A percentile compares a stretch with the other conserved stretches of the same genome.
These are phyloP conservation scores for Serpula lacrymans DNA, from an alignment of 768 basidiomycete genomes.

Conservation along the genomic window DNA sequence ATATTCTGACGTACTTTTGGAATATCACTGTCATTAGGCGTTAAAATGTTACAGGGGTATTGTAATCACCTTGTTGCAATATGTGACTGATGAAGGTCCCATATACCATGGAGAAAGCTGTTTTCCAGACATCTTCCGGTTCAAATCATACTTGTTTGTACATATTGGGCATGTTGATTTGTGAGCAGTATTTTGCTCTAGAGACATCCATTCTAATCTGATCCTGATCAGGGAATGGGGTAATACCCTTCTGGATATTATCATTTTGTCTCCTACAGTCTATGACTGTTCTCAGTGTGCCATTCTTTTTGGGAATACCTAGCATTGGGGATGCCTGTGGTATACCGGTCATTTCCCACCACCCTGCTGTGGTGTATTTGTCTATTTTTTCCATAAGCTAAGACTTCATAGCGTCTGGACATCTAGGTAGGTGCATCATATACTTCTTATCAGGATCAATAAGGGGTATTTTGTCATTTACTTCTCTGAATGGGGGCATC, in stretches of 20 bases:
- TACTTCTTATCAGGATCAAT: constrained; percentile 21
- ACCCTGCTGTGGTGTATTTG: constrained; percentile 25
- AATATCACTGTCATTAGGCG: constrained; percentile 25
- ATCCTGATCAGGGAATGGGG: constrained; percentile 24
- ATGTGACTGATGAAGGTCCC: constrained; percentile 27
- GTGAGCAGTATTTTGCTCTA: constrained; percentile 13
- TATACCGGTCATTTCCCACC: constrained; percentile 29
- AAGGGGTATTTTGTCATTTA: constrained; percentile 41
- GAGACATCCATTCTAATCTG: constrained; percentile 15
- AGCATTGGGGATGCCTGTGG: constrained; percentile 8
- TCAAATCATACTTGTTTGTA: constrained; percentile 38
- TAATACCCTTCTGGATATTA: constrained; percentile 19
- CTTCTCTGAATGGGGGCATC: constrained; percentile 33
- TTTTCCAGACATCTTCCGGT: constrained; percentile 15
- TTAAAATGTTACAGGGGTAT: constrained; percentile 27
- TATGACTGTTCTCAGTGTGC: constrained; percentile 12
- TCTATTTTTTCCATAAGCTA: not conserved
- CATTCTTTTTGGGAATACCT: not conserved
- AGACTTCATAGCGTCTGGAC: not conserved
- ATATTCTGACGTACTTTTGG: constrained; percentile 10
- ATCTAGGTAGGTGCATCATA: not conserved
- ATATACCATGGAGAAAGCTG: constrained; percentile 22
- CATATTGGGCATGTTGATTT: constrained; percentile 34
- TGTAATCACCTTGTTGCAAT: constrained; percentile 30
- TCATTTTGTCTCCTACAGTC: constrained; percentile 28